Base-by-base conservation (phyloP, 805 yeast genomes). In the Monosporozyma aquatica region DNA sequence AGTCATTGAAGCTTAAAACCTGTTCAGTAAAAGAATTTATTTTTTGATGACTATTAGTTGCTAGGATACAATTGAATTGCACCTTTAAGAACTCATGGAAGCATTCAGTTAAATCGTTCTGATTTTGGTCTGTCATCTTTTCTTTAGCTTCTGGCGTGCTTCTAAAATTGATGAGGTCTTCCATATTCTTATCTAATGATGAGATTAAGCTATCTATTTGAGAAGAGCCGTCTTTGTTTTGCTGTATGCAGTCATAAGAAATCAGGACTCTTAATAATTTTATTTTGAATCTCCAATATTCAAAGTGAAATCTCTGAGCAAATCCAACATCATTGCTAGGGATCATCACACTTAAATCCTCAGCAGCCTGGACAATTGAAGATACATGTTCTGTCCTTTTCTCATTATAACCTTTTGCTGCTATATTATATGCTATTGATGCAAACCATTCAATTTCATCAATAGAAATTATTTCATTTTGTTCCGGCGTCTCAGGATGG, bases 371-470 rank as follows among this genome's bases (percentile, higher is more conserved):
- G 2, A 59, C 43, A 8, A 64, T 51, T 8, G 47, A 26, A 6
- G 43, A 34, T 8, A 57, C 49, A 18, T 49, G 39, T 6, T 41
- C 25, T 8, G 13, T 15, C 11, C 37, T 49, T 2, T 46, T 47
- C 1, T 44, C 46, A 2, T 42, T 17, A 7, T 52, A 37, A 39
- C 65, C 62, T 25, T 52, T 53, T 7, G 58, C 51, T 1, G 60
- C 49, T 13, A 61, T 32, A 38, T 66, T 67, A 41, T 61, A 67
- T 1, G 66, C 50, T 5, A 56, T 56, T 2, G 70, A 56, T 0
- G 65, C 55, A 48, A 68, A 65, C 73, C 73, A 69, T 47, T 63
- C 69, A 17, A 65, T 47, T 35, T 69, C 73, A 35, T 58, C 57
- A 5, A 49, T 44, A 0, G 64, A 51, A n/a, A 62, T 37, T 20